These are phyloP conservation scores for Paraphoma chrysanthemicola DNA, from an alignment of 2,329 filamentous ascomycete genomes.

Conservation along the genomic window DNA sequence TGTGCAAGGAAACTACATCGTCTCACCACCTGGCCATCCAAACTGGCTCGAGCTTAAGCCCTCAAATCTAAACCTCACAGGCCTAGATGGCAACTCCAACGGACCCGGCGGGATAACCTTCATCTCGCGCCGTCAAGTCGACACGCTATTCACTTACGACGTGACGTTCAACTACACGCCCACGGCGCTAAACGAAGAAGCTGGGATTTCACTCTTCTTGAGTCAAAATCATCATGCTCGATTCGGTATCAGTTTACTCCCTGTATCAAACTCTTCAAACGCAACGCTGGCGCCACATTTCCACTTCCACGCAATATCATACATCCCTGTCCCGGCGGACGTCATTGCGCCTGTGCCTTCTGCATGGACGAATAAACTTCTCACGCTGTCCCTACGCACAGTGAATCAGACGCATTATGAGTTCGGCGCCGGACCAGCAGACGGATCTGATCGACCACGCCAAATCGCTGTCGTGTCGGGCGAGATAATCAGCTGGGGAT, in stretches of 20 bases:
- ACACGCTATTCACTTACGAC: conserved; percentile 61
- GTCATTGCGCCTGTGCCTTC: conserved; percentile 50
- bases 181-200: conserved; percentile 53
- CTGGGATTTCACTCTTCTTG: conserved; percentile 61
- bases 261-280: conserved; percentile 7
- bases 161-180: conserved; percentile 57
- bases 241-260: conserved; percentile 46
- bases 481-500: conserved; percentile 39
- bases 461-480: conserved; percentile 7
- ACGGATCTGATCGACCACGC: conserved; percentile 5
- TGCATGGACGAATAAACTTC: conserved; percentile 43
- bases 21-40: conserved; percentile 55
- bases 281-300: conserved; percentile 45
- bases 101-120: conserved; percentile 58
- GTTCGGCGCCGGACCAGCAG: conserved; percentile 34
- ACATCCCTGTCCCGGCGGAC: conserved; percentile 48
- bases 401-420: conserved; percentile 56
- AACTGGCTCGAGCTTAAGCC: conserved; percentile 58
- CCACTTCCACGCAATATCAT: conserved; percentile 55
- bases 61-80: conserved; percentile 62
- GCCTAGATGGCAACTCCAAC: conserved; percentile 56
- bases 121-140: conserved; percentile 59
- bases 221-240: conserved; percentile 60
- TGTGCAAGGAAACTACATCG: conserved; percentile 51
- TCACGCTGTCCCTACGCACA: conserved; percentile 53